Evolutionary conservation across 2,329 filamentous ascomycete species (phyloP).

Genomic region (Colletotrichum euphorbiae): DNA sequence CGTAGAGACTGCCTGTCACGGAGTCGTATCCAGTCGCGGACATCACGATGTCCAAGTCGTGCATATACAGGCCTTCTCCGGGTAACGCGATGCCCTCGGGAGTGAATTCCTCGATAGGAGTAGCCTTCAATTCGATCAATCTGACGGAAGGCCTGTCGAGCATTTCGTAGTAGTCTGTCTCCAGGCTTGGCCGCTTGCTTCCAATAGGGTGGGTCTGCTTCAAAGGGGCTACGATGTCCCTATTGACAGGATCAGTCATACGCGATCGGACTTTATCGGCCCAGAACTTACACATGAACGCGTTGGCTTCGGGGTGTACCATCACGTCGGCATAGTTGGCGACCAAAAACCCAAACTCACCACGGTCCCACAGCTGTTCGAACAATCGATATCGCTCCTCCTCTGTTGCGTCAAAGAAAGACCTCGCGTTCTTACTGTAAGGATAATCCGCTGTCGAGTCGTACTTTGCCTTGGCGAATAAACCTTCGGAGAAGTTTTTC

Average conservation of each 20-base stretch:
- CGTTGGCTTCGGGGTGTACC: constrained; percentile 20
- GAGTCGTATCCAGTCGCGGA: constrained; percentile 43
- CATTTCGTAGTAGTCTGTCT: constrained; percentile 36
- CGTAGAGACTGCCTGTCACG: constrained; percentile 42
- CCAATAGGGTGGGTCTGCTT: constrained; percentile 24
- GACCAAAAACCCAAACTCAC: constrained; percentile 60
- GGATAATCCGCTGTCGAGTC: background rate
- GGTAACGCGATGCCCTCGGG: constrained; percentile 16
- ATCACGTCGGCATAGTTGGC: constrained; percentile 49
- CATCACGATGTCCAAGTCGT: constrained; percentile 37
- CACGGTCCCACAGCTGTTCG: constrained; percentile 56
- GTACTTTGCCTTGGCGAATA: constrained; percentile 53
- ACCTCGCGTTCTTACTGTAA: background rate
- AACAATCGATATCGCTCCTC: constrained; percentile 57
- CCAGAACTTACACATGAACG: constrained; percentile 35
- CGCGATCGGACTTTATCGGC: constrained; percentile 10
- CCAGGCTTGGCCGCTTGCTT: constrained; percentile 2
- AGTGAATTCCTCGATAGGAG: constrained; percentile 16
- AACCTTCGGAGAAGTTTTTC: constrained; percentile 49
- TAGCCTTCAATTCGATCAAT: constrained; percentile 27
- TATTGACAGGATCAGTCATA: constrained; percentile 29
- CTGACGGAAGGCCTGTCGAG: constrained; percentile 33
- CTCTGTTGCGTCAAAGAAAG: constrained; percentile 41
- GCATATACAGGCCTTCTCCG: background rate
- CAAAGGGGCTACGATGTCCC: constrained; percentile 27